Conservation (phyloP, 306 rosid species). For the Luffa aegyptiaca region DNA sequence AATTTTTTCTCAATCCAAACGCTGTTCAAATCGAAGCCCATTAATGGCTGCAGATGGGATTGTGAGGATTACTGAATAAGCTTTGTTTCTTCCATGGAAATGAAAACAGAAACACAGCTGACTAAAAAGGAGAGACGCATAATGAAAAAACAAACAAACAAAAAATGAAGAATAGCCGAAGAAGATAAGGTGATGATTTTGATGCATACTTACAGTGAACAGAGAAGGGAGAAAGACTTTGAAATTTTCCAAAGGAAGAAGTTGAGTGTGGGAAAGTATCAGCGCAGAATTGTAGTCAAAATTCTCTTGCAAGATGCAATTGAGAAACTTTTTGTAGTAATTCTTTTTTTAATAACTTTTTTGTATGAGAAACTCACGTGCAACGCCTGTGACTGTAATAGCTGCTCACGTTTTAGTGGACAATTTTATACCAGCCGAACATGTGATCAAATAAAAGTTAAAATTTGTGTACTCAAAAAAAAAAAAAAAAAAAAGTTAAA, state of each 20-base stretch:
- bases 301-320: too few species aligned
- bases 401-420: too few species aligned
- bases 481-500: too few species aligned
- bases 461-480: too few species aligned
- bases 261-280: neutral
- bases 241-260: neutral
- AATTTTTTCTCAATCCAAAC: neutral
- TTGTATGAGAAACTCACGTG: too few species aligned
- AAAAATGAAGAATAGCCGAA: neutral
- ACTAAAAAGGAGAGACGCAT: neutral
- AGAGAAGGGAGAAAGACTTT: neutral
- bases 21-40: neutral
- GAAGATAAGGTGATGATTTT: neutral
- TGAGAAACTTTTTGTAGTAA: too few species aligned
- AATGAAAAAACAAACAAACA: neutral
- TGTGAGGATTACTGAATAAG: neutral
- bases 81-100: neutral
- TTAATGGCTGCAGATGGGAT: neutral
- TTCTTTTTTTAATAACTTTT: too few species aligned
- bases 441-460: too few species aligned
- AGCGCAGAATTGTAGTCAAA: neutral
- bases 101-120: neutral
- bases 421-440: too few species aligned
- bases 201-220: neutral
- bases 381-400: too few species aligned